Base-by-base conservation (phyloP, 345 rosid genomes). In the Camelina laxa region DNA sequence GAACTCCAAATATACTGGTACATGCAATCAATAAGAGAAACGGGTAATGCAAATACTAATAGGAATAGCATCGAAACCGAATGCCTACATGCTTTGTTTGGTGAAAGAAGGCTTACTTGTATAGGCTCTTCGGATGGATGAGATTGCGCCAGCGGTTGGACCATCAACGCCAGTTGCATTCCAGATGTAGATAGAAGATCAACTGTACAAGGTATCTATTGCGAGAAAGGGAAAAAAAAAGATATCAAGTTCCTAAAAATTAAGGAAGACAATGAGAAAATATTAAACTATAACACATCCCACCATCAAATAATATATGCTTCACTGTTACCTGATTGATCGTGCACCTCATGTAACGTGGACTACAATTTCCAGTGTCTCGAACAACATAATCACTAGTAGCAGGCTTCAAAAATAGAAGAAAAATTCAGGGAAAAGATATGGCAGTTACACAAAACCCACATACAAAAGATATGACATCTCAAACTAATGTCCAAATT, bases 341-440 rank as follows among this genome's bases (percentile, higher is more conserved):
- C 45, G 99, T 92, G 79, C 97, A 95, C 84, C 99, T 88, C 94
- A 95, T 89, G 86, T 86, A 88, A 72, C 98, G 99, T 39, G 99
- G 99, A 84, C 99, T 95, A 77, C 97, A 92, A 79, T 92, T 95
- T 64, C 98, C 97, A 1, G 90, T 88, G 83, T 95, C 99, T 78
- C 84, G 80, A 56, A 79, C 92, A 51, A 92, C 89, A 82, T 86
- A 95, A 72, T 92, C 98, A 78, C 91, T 90, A 55, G 94, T 86
- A 21, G 92, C 97, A 76, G 98, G 94, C 99, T 95, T 87, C 72
- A 67, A 74, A 86, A 59, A 53, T 27, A 71, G 20, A 38, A 73
- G 38, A 59, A 17, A 51, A 47, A 45, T 9, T 65, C 67, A 78
- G 62, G 60, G 50, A 13, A 44, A 61, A 41, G 41, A 65, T 59